Percentiles rank a stretch among this genome's conserved stretches.
Evolutionary conservation across 176 grass and related monocot species (phyloP).

Genomic region (Poa pratensis): DNA sequence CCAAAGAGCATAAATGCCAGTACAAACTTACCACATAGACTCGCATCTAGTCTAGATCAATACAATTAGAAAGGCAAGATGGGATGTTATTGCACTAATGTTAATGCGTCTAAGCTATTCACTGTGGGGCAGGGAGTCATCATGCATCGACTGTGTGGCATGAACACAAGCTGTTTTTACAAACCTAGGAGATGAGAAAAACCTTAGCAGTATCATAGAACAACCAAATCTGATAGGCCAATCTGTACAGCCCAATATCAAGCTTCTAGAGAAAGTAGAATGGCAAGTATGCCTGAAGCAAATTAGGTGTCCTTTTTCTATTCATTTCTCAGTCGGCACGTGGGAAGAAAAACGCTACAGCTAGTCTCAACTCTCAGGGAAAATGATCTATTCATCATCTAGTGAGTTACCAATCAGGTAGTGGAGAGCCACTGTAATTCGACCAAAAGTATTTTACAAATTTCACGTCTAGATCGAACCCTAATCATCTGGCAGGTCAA

Average conservation of each 20-base stretch:
- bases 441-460: constrained; percentile 11
- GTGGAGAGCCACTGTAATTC: not conserved
- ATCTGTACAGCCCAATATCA: not conserved
- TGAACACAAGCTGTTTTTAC: not conserved
- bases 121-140: constrained; percentile 3
- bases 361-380: not conserved
- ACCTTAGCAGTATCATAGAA: not conserved
- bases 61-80: constrained; percentile 6
- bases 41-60: constrained; percentile 13
- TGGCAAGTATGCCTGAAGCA: not conserved
- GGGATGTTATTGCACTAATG: not conserved
- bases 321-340: not conserved
- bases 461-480: constrained; percentile 2
- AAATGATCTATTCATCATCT: constrained; percentile 21
- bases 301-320: not conserved
- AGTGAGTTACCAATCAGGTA: not conserved
- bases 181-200: not conserved
- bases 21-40: constrained; percentile 11
- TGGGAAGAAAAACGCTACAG: not conserved
- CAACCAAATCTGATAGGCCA: constrained; percentile 24
- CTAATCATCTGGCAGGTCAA: not conserved
- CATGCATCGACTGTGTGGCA: not conserved
- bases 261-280: constrained; percentile 3
- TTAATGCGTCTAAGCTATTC: constrained; percentile 32
- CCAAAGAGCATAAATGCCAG: constrained; percentile 15